Base-by-base conservation (phyloP, 2,329 filamentous ascomycete species). In the Periconia sp. region DNA sequence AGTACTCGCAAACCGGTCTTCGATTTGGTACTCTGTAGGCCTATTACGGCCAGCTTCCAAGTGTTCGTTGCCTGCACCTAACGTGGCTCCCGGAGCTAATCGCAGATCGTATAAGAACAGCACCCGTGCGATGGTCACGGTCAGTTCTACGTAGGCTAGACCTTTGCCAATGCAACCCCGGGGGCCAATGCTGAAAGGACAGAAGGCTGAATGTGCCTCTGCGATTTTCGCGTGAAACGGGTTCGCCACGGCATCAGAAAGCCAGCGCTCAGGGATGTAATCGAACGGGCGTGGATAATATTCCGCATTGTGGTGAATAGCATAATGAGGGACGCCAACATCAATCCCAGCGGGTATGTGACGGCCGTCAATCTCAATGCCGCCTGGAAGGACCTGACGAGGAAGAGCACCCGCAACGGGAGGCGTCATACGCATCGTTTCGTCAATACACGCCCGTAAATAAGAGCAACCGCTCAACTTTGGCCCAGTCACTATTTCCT, bases 121-220 rank as follows among this genome's bases (percentile, higher is more conserved):
- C 18, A 85, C 77, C 14, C 86, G 73, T 33, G 86, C 86, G 50
- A 90, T 69, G 2, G 85, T 82, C 6, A 83, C 81, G 48, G 77
- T 82, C 81, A 89, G 82, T 76, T 90, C 87, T 43, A 83, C 79
- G 62, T 89, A 88, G 1, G 86, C 86, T 43, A 89, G 73, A 0
- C 82, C 81, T 78, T 90, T 90, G 0, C 88, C 88, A 50, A 91
- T 89, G 65, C 88, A 91, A 2, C 86, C 86, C 11, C 88, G 76
- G 0, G 87, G 85, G 0, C 88, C 88, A 56, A 90, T 77, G 44
- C 82, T 86, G 63, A 91, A 91, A 1, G 90, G 88, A 57, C 87
- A 91, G 73, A 90, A 93, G 0, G 89, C 89, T 33, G 79, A 81
- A 47, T 87, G 82, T 2, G 88, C 87, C 11, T 65, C 63, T 9